phyloP scores from a whole-genome alignment of 345 rosid genomes.

The Cardamine resedifolia region DNA sequence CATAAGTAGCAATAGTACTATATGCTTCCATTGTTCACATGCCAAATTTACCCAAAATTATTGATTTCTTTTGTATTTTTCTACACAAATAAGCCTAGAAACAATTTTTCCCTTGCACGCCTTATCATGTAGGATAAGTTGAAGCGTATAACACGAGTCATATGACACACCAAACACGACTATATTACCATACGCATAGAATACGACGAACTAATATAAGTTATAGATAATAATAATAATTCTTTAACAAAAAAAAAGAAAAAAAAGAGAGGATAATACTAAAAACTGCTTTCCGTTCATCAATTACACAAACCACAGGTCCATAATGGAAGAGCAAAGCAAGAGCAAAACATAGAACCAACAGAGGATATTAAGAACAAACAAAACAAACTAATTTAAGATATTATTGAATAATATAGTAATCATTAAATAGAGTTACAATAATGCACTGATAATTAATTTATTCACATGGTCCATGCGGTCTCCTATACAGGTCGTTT shows the following conservation, averaged over 20 bases:
- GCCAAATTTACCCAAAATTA: slow-evolving; percentile 18
- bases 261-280: too few species aligned
- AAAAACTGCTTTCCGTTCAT: not conserved
- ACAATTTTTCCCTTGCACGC: slow-evolving; percentile 13
- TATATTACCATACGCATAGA: not conserved
- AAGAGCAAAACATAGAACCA: not conserved
- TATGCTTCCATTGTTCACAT: slow-evolving; percentile 27
- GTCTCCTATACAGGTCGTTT: slow-evolving; percentile 6
- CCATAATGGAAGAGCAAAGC: not conserved
- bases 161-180: slow-evolving; percentile 23
- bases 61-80: slow-evolving; percentile 25
- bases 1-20: slow-evolving; percentile 30
- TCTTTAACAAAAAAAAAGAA: not conserved
- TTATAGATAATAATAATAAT: not conserved
- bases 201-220: not conserved
- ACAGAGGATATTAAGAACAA: not conserved
- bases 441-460: slow-evolving; percentile 14
- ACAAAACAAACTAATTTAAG: not conserved
- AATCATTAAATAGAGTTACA: not conserved
- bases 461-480: slow-evolving; percentile 28
- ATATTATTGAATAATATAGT: not conserved
- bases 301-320: too few species aligned
- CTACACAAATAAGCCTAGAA: slow-evolving; percentile 10
- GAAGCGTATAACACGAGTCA: slow-evolving; percentile 2
- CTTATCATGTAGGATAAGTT: slow-evolving; percentile 12